Base-by-base conservation (phyloP, 208 protist genomes). In the Trypanosoma vivax region DNA sequence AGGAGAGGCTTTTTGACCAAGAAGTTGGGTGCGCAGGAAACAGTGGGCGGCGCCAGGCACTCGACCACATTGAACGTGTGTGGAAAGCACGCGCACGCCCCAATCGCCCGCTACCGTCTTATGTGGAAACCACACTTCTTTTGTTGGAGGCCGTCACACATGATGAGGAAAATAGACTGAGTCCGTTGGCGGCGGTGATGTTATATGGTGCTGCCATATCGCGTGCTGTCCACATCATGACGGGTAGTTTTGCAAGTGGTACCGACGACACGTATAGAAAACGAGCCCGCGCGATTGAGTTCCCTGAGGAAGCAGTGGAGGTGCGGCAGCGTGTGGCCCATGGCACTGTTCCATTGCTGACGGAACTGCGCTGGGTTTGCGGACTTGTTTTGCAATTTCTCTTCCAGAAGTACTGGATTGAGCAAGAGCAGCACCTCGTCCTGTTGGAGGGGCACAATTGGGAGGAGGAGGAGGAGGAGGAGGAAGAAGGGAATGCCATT, bases 291-390 rank as follows among this genome's bases (percentile, higher is more conserved):
- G 33, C 69, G 38, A 83, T 91, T 35, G 79, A 61, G 13, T 88
- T 94, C 42, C 87, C 87, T 0, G 87, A 86, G 50, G 82, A 94
- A 67, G 81, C 76, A 19, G 80, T 91, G 5, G 82, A 94, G 70
- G 87, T 88, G 49, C 82, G 87, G 2, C 82, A 94, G 61, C 80
- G 83, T 14, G 79, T 94, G 53, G 82, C 87, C 2, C 87, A 94
- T 47, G 87, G 87, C 0, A 30, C 50, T 19, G 38, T 83, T 34
- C 87, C 87, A 28, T 47, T 74, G 2, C 48, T 86, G 0, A 80
- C 79, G 3, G 80, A 94, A 65, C 64, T 94, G 54, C 83, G 87
- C 3, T 94, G 82, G 81, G 83, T 80, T 3, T 70, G 64, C 34
- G 75, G 73, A 2, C 43, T 94, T 30, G 56, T 76, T 45, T 63